phyloP scores from a whole-genome alignment of 345 rosid species.

The rapeseed (Brassica napus) region Da-Ae NC_063449.1:41687501-41688000 shows the following conservation, averaged over 20 bases:
- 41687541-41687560: conserved; percentile 69
- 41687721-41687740: conserved; percentile 13
- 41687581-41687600: conserved; percentile 51
- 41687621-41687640: conserved; percentile 57
- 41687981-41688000: background rate
- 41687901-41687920: background rate
- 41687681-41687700: conserved; percentile 25
- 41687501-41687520: conserved; percentile 20
- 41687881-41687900: background rate
- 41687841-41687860: conserved; percentile 3
- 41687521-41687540: conserved; percentile 9
- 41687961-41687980: conserved; percentile 4
- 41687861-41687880: background rate
- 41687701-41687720: conserved; percentile 34
- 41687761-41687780: background rate
- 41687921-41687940: background rate
- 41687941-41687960: conserved; percentile 13
- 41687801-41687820: conserved; percentile 5
- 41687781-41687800: conserved; percentile 17
- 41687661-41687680: conserved; percentile 40
- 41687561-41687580: conserved; percentile 57
- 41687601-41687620: conserved; percentile 49
- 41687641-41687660: conserved; percentile 47
- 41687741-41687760: conserved; percentile 1
- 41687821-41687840: conserved; percentile 8